phyloP scores from a whole-genome alignment of 2,329 filamentous ascomycete species.

The Fusarium xyrophilum region DNA sequence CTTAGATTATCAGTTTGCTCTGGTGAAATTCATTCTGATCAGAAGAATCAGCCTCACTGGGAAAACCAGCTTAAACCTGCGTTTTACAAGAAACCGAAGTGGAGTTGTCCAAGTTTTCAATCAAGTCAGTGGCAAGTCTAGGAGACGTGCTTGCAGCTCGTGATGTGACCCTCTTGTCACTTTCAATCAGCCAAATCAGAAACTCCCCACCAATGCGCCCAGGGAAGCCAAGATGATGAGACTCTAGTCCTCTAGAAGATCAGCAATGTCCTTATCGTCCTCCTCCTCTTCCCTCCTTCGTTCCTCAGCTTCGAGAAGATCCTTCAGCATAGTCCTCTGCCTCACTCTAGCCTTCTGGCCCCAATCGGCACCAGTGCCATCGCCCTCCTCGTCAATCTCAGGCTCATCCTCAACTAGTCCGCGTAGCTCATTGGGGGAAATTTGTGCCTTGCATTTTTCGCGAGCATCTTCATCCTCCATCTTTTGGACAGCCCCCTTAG shows the following conservation, averaged over 20 bases:
- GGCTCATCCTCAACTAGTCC: constrained; percentile 62
- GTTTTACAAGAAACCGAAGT: background rate
- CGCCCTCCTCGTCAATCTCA: constrained; percentile 54
- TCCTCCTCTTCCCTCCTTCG: constrained; percentile 66
- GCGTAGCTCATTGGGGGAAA: constrained; percentile 71
- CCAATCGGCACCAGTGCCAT: constrained; percentile 64
- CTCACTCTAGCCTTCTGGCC: constrained; percentile 74
- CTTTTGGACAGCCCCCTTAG: constrained; percentile 67
- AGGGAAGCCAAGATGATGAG: background rate
- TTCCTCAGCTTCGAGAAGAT: constrained; percentile 69
- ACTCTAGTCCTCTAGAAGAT: constrained; percentile 66
- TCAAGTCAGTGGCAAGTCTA: background rate
- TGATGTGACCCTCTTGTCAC: background rate
- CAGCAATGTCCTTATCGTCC: constrained; percentile 77
- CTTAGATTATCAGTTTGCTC: background rate
- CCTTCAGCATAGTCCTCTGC: constrained; percentile 71
- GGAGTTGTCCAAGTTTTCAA: background rate
- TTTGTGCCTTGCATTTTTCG: constrained; percentile 62
- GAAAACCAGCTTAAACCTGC: background rate
- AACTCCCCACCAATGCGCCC: constrained; percentile 2
- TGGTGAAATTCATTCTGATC: background rate
- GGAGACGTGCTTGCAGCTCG: background rate
- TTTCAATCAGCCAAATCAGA: background rate
- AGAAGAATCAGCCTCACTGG: background rate
- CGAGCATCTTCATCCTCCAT: constrained; percentile 64